phyloP scores from a whole-genome alignment of 345 rosid genomes.

The Nephelium lappaceum region DNA sequence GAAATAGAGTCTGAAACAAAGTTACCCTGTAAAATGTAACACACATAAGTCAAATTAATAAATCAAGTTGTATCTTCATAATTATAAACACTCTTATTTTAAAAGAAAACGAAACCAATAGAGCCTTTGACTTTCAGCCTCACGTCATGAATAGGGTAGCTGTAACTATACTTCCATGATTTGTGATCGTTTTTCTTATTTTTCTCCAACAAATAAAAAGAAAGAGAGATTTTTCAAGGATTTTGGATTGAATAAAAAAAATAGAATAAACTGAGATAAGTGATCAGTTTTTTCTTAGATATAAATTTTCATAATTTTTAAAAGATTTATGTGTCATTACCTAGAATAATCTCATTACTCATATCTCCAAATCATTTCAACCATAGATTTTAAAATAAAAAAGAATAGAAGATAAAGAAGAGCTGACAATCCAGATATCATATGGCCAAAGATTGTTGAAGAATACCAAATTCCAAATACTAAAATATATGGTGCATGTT shows the following conservation, averaged over 20 bases:
- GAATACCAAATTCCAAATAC: background rate
- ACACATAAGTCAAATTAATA: background rate
- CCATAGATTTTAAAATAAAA: background rate
- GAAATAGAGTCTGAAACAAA: conserved; percentile 69
- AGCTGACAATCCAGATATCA: background rate
- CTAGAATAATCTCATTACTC: too few species aligned
- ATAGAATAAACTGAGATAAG: too few species aligned
- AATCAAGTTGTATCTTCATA: too few species aligned
- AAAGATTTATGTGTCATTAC: too few species aligned
- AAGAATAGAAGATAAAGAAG: background rate
- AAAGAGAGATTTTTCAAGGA: background rate
- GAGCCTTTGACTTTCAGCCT: background rate
- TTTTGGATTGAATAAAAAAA: too few species aligned
- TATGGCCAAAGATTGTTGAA: background rate
- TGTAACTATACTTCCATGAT: background rate
- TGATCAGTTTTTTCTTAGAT: background rate
- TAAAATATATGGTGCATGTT: background rate
- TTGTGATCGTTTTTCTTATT: background rate
- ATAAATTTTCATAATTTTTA: too few species aligned
- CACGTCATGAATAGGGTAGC: background rate
- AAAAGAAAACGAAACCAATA: background rate
- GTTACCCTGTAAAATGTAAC: conserved; percentile 58
- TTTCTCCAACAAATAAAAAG: background rate
- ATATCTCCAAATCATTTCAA: background rate
- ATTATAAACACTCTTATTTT: too few species aligned